Base-by-base conservation (phyloP, 2,329 filamentous ascomycete genomes). In the Hypoxylon sp. region DNA sequence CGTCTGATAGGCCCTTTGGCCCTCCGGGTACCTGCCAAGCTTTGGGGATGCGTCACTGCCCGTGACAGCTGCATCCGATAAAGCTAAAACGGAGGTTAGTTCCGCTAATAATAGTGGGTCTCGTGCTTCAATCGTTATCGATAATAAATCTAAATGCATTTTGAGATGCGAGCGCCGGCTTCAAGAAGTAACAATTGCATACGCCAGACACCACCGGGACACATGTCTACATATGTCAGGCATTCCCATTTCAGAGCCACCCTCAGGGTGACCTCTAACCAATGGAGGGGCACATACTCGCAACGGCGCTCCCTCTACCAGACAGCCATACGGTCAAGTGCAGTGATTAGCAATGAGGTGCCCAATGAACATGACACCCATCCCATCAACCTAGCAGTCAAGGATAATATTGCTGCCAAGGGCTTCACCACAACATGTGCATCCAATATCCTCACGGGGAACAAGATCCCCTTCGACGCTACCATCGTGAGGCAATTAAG, bases 381-480 rank as follows among this genome's bases (percentile, higher is more conserved):
- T 18, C 16, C 20, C 42, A 22, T 38, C 24, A 71, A 76, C 30
- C 80, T 92, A 53, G 88, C 89, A 3, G 82, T 93, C 55, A 94
- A 94, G 75, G 91, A 94, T 79, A 94, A 93, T 75, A 93, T 94
- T 68, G 86, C 89, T 55, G 91, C 90, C 0, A 76, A 75, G 18
- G 80, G 84, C 32, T 78, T 87, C n/a, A 85, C 86, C 1, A 97
- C 94, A 22, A 96, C 94, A 79, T 97, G 93, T 78, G 92, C 89
- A 68, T 97, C 95, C 2, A 81, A 81, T 18, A 91, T 93, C 57
- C 86, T 98, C 40, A 76, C 83, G n/a, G 82, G 82, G 65, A 92
- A 94, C 78, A 80, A 78, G 33, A 93, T 91, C 65, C 92, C 94
- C 3, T 95, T 91, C 78, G 88, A 94, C 75, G 93, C 95, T 16